Base-by-base conservation (phyloP, 305 asterid species). In the Ajuga reptans region DNA sequence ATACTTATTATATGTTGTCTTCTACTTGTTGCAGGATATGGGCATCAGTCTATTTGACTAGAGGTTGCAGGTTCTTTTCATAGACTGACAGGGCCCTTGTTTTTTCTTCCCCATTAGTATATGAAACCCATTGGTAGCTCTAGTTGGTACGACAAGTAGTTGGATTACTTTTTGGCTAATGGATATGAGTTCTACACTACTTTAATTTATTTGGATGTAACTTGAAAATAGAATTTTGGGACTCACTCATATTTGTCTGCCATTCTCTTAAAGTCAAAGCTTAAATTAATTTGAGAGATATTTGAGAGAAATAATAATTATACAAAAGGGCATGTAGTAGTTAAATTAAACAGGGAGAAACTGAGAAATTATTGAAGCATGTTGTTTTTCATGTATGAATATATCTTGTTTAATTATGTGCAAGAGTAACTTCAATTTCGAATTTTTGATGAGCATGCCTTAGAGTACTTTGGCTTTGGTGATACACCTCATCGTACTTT, bases 21-120 rank as follows among this genome's bases (percentile, higher is more conserved):
- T 63, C 43, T 4, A 62, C 50, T 76, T 34, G 16, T 24, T 78
- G 76, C 83, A 81, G 85, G 88, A 84, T 47, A 74, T 84, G 85
- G 84, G 88, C 9, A 79, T 81, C 76, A 72, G 85, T 71, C 84
- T 84, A 29, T 83, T 83, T 24, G 88, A 83, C 39, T 83, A 77
- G 70, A 51, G 46, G 10, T 21, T 36, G 11, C 29, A 6, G 66
- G 39, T 37, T 3, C 17, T 64, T 6, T 18, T 31, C 1, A 42
- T 37, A n/a, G 60, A 0, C 66, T 62, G 14, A 10, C 10, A 8
- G 3, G 9, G 6, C 4, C 47, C 3, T 18, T 27, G 11, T 8
- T 3, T 4, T 34, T 3, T 7, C 31, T 5, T 18, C 1, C 14
- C 10, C 10, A n/a, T 41, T 29, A 21, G 37, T 60, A 5, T 31